Base-by-base conservation (phyloP, 176 grass and related monocot genomes). In the Lolium perenne region DNA sequence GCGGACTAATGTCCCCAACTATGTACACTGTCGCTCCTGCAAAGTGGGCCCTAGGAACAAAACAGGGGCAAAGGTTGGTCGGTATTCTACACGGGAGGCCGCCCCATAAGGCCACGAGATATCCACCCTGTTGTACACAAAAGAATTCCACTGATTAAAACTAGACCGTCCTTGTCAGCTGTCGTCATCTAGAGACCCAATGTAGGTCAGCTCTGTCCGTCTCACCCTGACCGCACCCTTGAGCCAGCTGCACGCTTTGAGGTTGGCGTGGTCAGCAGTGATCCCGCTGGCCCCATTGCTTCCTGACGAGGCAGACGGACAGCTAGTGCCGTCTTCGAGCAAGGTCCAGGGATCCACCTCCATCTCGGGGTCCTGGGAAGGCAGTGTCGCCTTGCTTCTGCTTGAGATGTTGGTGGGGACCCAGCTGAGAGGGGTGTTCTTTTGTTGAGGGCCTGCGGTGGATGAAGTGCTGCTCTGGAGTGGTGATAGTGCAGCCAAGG, bases 191-290 rank as follows among this genome's bases (percentile, higher is more conserved):
- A 99, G 84, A 20, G 92, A 92, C 59, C 97, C 97, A 87, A 94
- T 97, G 54, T 97, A 99, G 47, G 97, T 99, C 70, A 99, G 85
- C 67, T 97, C 94, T 40, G 92, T 89, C 87, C 97, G 89, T 82
- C 94, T 86, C 71, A 99, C 92, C 86, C 97, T 95, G 49, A 97
- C 90, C 0, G 97, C 89, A n/a, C 97, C 97, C 85, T 99, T 99
- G 20, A 99, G 94, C 94, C 97, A 99, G 85, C 84, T 92, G 53
- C 89, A 94, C 2, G 97, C 97, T 88, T 91, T 99, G 20, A 92
- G 86, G 85, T 96, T 96, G 57, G 86, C 84, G 79, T 98, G 93
- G 77, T 96, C 94, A 8, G 80, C 92, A 3, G 87, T 54, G 21
- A 80, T 50, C 22, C 62, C 83, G 71, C 82, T 86, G 5, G 86